Evolutionary conservation across 768 basidiomycete species (phyloP).

Genomic region (Inosperma sp.): DNA sequence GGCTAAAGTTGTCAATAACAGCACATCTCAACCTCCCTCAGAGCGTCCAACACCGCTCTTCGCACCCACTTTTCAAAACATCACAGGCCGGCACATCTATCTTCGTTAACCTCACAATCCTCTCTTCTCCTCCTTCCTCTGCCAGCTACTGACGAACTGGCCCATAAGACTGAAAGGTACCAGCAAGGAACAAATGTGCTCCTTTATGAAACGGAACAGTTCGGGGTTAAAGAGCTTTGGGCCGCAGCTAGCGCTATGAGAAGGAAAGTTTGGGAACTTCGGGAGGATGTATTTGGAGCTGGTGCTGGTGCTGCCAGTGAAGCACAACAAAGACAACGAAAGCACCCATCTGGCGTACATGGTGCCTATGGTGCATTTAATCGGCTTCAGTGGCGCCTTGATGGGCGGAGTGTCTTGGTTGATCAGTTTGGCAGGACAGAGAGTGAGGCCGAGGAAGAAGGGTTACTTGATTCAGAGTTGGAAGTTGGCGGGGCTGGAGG

Average conservation of each 20-base stretch:
- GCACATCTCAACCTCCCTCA: slow-evolving; percentile 51
- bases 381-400: slow-evolving; percentile 64
- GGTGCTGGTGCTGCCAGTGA: not conserved
- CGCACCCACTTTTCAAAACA: slow-evolving; percentile 60
- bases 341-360: slow-evolving; percentile 45
- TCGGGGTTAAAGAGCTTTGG: slow-evolving; percentile 63
- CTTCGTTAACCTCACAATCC: slow-evolving; percentile 40
- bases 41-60: slow-evolving; percentile 50
- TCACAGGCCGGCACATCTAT: too few species aligned
- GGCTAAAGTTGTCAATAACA: slow-evolving; percentile 4
- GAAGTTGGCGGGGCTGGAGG: slow-evolving; percentile 31
- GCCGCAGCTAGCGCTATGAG: slow-evolving; percentile 56
- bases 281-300: slow-evolving; percentile 62
- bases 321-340: slow-evolving; percentile 17
- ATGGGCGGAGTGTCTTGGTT: slow-evolving; percentile 57
- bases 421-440: slow-evolving; percentile 69
- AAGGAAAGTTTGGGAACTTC: slow-evolving; percentile 57
- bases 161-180: slow-evolving; percentile 46
- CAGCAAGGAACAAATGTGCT: slow-evolving; percentile 62
- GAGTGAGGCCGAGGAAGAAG: slow-evolving; percentile 73
- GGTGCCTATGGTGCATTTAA: slow-evolving; percentile 59
- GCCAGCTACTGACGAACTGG: slow-evolving; percentile 43
- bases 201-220: slow-evolving; percentile 68
- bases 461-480: too few species aligned
- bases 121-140: not conserved